Conservation (phyloP, 345 rosid species). For the Gossypioides kirkii region DNA sequence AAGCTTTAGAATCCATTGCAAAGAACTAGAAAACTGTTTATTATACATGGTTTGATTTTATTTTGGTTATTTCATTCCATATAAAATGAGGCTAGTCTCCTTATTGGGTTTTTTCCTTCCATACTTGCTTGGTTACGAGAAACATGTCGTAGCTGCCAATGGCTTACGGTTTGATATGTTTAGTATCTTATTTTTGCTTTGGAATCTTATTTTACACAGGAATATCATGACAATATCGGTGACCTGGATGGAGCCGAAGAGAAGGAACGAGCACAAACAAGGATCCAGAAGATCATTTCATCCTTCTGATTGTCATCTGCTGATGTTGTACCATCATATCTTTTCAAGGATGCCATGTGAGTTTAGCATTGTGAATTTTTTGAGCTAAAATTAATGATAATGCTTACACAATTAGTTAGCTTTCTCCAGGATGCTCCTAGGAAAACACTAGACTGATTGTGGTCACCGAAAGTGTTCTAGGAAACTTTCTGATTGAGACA, state of each 20-base stretch:
- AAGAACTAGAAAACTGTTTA: background rate
- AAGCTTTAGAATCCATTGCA: background rate
- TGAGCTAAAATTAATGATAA: background rate
- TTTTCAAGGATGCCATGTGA: background rate
- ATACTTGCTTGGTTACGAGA: background rate
- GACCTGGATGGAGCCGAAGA: constrained; percentile 92
- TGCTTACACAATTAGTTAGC: background rate
- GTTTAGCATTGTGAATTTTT: background rate
- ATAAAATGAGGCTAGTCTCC: background rate
- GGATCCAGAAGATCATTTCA: constrained; percentile 66
- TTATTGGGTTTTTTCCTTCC: background rate
- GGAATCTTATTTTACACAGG: constrained; percentile 32
- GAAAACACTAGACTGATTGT: background rate
- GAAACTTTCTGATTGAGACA: background rate
- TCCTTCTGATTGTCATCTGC: constrained; percentile 40
- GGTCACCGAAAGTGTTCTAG: background rate
- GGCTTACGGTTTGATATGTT: background rate
- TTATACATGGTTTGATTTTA: background rate
- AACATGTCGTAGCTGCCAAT: background rate
- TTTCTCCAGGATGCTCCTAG: background rate
- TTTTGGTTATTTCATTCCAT: background rate
- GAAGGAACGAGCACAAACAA: constrained; percentile 74
- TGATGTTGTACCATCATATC: background rate
- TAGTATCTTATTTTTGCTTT: background rate
- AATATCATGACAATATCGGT: constrained; percentile 90